These are phyloP conservation scores for Whalleya microplaca DNA, from an alignment of 2,329 filamentous ascomycete species.

Conservation along the genomic window DNA sequence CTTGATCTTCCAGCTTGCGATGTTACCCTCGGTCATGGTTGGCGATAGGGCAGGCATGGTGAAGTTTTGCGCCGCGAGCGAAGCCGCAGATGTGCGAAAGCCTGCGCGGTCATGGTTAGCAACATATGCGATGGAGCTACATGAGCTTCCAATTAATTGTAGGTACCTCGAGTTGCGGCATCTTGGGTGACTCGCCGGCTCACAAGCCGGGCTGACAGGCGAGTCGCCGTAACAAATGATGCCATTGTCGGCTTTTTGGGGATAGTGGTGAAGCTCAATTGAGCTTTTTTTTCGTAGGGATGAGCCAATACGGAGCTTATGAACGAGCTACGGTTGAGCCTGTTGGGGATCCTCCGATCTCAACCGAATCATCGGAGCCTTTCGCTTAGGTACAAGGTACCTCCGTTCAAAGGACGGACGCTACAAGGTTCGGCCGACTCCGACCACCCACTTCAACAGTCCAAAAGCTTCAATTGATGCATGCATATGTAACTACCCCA, in stretches of 20 bases:
- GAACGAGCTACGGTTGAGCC: constrained; percentile 18
- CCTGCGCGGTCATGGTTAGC: constrained; percentile 47
- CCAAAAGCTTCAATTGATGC: no score
- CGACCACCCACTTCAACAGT: no score
- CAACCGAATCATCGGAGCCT: constrained; percentile 23
- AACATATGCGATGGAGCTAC: constrained; percentile 10
- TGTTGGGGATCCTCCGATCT: constrained; percentile 37
- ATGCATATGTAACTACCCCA: no score
- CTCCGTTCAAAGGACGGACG: no score
- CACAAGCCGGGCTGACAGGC: constrained; percentile 64
- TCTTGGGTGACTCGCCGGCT: constrained; percentile 57
- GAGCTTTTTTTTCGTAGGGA: constrained; percentile 32
- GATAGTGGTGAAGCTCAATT: constrained; percentile 33
- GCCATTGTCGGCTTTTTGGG: constrained; percentile 56
- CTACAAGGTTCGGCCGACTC: no score
- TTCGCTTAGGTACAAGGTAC: no score
- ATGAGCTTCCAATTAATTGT: constrained; percentile 10
- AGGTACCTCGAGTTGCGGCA: constrained; percentile 62
- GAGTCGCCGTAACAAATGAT: constrained; percentile 66
- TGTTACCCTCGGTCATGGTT: constrained; percentile 93
- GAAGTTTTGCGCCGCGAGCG: constrained; percentile 80
- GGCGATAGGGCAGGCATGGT: constrained; percentile 90
- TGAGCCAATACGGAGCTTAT: constrained; percentile 27
- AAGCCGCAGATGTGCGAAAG: constrained; percentile 64
- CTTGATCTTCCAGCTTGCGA: constrained; percentile 82